Conservation (phyloP, 2,329 filamentous ascomycete genomes). For the Calonectria henricotiae region DNA sequence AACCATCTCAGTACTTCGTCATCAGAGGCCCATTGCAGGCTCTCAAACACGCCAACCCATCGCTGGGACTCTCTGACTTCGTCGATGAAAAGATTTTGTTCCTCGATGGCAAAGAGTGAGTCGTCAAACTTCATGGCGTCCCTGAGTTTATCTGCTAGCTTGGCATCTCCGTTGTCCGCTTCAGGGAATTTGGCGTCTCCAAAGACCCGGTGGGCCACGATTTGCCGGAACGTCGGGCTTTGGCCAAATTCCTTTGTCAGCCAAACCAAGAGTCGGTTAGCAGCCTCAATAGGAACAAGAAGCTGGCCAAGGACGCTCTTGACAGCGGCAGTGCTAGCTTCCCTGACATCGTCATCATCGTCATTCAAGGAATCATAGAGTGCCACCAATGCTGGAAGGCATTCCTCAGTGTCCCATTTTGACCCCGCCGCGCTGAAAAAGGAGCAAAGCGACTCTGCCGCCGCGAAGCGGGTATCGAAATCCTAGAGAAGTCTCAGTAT, state of each 20-base stretch:
- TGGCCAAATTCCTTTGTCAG: constrained; percentile 59
- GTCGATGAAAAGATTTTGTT: constrained; percentile 95
- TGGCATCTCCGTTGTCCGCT: constrained; percentile 33
- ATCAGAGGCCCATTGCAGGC: constrained; percentile 45
- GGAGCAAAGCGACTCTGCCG: constrained; percentile 69
- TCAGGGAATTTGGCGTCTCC: constrained; percentile 44
- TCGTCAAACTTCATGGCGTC: constrained; percentile 71
- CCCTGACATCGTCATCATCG: constrained; percentile 91
- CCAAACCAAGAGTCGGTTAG: constrained; percentile 63
- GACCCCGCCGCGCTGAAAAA: constrained; percentile 60
- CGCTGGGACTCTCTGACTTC: constrained; percentile 80
- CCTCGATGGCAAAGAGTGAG: constrained; percentile 88
- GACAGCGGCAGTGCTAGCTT: constrained; percentile 71
- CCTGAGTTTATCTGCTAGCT: constrained; percentile 60
- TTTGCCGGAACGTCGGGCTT: constrained; percentile 58
- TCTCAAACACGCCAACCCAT: constrained; percentile 74
- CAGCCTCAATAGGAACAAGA: constrained; percentile 67
- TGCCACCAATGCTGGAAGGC: constrained; percentile 74
- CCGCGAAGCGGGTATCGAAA: constrained; percentile 77
- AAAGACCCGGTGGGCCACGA: constrained; percentile 63
- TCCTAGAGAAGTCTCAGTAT: constrained; percentile 60
- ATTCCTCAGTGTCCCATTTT: constrained; percentile 52
- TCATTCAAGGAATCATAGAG: constrained; percentile 87
- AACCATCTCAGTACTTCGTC: constrained; percentile 53
- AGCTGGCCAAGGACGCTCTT: constrained; percentile 63